These are phyloP conservation scores for Salvia miltiorrhiza DNA, from an alignment of 257 asterid species.

Conservation along the genomic window DNA sequence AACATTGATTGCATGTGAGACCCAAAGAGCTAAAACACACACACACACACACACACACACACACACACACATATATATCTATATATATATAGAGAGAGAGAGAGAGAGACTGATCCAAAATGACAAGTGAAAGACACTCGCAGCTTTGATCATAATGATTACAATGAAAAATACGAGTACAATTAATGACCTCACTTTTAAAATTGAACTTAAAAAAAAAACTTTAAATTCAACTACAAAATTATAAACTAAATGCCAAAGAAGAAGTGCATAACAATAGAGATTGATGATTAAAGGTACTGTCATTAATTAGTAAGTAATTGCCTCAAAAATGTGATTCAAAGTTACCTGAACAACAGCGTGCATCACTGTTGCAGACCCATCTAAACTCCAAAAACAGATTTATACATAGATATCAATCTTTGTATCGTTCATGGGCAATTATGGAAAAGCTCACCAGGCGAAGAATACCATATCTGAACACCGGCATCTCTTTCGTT, in stretches of 20 bases:
- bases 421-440: background rate
- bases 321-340: background rate
- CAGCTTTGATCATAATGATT: background rate
- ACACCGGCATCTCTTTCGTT: background rate
- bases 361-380: background rate
- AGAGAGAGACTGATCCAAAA: background rate
- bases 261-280: background rate
- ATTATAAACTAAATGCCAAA: background rate
- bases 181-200: background rate
- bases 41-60: too few relatives aligned
- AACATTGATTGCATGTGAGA: conserved; percentile 25
- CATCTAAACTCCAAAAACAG: background rate
- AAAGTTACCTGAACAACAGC: background rate
- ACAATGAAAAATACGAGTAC: background rate
- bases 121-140: background rate
- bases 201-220: background rate
- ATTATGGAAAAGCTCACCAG: conserved; percentile 9
- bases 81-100: background rate
- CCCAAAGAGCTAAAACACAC: background rate
- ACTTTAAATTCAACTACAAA: background rate
- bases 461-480: background rate
- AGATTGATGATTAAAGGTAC: background rate
- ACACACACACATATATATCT: too few relatives aligned
- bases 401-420: conserved; percentile 13
- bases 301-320: background rate